Percentiles rank a stretch among this genome's conserved stretches.
Evolutionary conservation across 495 filamentous ascomycete species (phyloP).

Genomic region (Cetradonia linearis): DNA sequence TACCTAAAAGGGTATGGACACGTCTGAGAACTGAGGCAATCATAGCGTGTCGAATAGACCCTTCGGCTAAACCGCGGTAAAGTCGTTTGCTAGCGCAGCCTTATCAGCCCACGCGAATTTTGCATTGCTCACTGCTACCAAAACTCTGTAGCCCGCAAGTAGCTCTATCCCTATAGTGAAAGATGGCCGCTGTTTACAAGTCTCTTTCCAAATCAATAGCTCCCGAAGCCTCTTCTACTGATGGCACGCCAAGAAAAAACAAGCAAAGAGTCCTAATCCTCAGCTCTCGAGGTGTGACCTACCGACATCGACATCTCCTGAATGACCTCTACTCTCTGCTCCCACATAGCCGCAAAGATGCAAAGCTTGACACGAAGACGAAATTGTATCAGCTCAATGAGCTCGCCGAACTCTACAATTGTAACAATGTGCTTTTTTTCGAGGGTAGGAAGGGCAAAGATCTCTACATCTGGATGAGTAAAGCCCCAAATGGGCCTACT

Average conservation of each 20-base stretch:
- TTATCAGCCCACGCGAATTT: neutral
- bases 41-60: too few species aligned
- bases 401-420: conserved; percentile 94
- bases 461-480: conserved; percentile 86
- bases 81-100: too few species aligned
- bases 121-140: neutral
- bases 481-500: conserved; percentile 90
- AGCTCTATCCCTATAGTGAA: neutral
- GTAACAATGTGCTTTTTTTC: conserved; percentile 96
- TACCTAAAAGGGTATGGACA: too few species aligned
- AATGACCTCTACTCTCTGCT: conserved; percentile 82
- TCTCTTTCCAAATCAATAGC: conserved; percentile 54
- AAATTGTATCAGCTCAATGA: conserved; percentile 84
- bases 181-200: conserved; percentile 95
- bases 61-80: too few species aligned
- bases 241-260: conserved; percentile 41
- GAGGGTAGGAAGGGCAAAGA: conserved; percentile 93
- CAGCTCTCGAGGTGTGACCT: conserved; percentile 79
- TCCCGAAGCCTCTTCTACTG: conserved; percentile 21
- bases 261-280: conserved; percentile 82
- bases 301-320: conserved; percentile 85
- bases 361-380: conserved; percentile 92
- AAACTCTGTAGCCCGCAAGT: neutral
- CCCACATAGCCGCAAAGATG: conserved; percentile 86
- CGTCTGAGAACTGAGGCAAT: too few species aligned